Base-by-base conservation (phyloP, 257 asterid genomes). In the Petunia secreta region DNA sequence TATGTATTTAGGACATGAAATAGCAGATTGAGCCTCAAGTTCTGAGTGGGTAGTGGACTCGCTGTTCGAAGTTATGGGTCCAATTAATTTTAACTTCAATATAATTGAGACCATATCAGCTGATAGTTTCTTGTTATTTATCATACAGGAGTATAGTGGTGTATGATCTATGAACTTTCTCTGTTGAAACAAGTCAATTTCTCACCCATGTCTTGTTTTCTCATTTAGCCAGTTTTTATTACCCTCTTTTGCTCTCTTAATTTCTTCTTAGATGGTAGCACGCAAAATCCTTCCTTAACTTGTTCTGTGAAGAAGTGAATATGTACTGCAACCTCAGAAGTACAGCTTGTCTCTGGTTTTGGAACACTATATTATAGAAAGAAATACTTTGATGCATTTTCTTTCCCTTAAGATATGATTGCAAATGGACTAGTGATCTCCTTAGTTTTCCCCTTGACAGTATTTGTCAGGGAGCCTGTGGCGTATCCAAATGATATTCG, bases 271-370 rank as follows among this genome's bases (percentile, higher is more conserved):
- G 60, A 71, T 11, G 6, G 6, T 6, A 34, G 44, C n/a, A 1
- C 16, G 1, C 34, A 50, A n/a, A 50, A 50, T 9, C 3, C 55
- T 4, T 67, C 54, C 8, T 43, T 41, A 2, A 15, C 40, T 67
- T 67, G 38, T 67, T 67, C 55, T 67, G 43, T 67, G 75, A 54
- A 67, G 54, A 66, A 66, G 14, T 66, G 6, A 9, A 43, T 67
- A 67, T 8, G 43, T 67, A 54, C 55, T 67, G 75, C 75, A 67
- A 41, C 75, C 43, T 54, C 39, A 67, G 55, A 41, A 41, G 15
- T n/a, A 52, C 55, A 67, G n/a, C 39, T 67, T 41, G 75, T 67
- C 75, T 67, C 75, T n/a, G 39, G 55, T 41, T 67, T 67, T 67
- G 54, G 55, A 43, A 37, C 40, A 60, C 13, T 60, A 2, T 25